Base-by-base conservation (phyloP, 768 basidiomycete genomes). In the Stropharia rugosoannulata region DNA sequence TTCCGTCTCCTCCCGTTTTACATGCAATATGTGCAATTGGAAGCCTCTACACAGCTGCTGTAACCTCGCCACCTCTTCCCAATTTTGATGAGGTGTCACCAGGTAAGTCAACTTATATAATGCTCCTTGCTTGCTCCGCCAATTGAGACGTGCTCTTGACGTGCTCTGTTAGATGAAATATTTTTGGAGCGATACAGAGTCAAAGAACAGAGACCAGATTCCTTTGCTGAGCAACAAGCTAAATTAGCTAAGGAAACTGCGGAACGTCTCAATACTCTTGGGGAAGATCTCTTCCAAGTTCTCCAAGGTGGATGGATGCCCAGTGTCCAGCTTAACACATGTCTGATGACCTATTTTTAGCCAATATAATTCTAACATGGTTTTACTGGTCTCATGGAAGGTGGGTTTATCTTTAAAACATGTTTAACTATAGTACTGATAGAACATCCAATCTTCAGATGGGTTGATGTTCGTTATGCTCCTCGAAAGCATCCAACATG, bases 1-100 rank as follows among this genome's bases (percentile, higher is more conserved):
- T 93, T 63, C 93, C 93, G 7, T 77, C 80, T 32, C 66, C 80
- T 5, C 79, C 86, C 8, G 70, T 93, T 39, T 78, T 95, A 0
- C 93, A 95, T 65, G 90, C 90, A n/a, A 89, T 95, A 48, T 93
- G 91, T 69, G 92, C 90, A 1, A 76, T 87, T 36, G 86, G 88
- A 13, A 86, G 89, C 55, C 71, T 87, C 18, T 92, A 91, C 60
- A 91, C 89, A 1, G 83, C 85, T 13, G 85, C 83, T 3, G 82
- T 87, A 3, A 73, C 80, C 10, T 82, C 80, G 4, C 79, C 83
- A 18, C 81, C 84, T 2, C 69, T 77, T 32, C 79, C 80, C 18
- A 72, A 80, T 56, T 79, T 80, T 51, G 70, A 73, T 35, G 74
- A 82, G 62, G 73, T 77, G 32, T 71, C 75, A 36, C 76, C 80